phyloP scores from a whole-genome alignment of 1,284 basidiomycete genomes.

The Irpex lacteus region DNA sequence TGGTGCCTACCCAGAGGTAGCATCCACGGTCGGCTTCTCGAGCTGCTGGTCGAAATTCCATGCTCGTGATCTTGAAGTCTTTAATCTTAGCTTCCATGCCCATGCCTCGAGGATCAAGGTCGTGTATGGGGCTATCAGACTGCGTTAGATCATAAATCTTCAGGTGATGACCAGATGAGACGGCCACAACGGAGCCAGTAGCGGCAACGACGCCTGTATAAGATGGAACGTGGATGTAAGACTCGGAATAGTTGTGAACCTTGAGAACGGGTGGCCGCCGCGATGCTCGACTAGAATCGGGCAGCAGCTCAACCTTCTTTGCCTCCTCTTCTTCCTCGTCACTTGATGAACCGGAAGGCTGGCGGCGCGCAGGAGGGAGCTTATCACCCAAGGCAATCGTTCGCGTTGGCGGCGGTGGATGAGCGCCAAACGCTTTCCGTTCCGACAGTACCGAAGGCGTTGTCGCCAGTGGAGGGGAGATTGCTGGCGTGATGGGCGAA shows the following conservation, averaged over 20 bases:
- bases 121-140: conserved; percentile 45
- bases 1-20: conserved; percentile 83
- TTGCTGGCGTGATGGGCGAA: neutral
- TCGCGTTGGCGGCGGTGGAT: conserved; percentile 69
- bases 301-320: conserved; percentile 58
- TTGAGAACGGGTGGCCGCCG: conserved; percentile 64
- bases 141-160: conserved; percentile 60
- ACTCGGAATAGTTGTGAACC: conserved; percentile 43
- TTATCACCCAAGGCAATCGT: conserved; percentile 67
- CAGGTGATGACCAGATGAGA: conserved; percentile 60
- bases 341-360: conserved; percentile 45
- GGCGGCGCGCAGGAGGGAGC: conserved; percentile 57
- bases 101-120: conserved; percentile 60
- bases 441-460: conserved; percentile 28
- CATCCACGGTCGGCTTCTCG: conserved; percentile 36
- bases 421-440: conserved; percentile 45
- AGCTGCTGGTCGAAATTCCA: conserved; percentile 67
- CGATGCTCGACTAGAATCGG: conserved; percentile 81
- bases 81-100: conserved; percentile 52
- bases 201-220: conserved; percentile 55
- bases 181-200: conserved; percentile 62
- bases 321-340: conserved; percentile 42
- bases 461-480: conserved; percentile 10
- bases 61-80: conserved; percentile 68
- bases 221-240: conserved; percentile 55